Evolutionary conservation across 140 eudicot species (phyloP).

Genomic region (Ambrosia hybrid): DNA sequence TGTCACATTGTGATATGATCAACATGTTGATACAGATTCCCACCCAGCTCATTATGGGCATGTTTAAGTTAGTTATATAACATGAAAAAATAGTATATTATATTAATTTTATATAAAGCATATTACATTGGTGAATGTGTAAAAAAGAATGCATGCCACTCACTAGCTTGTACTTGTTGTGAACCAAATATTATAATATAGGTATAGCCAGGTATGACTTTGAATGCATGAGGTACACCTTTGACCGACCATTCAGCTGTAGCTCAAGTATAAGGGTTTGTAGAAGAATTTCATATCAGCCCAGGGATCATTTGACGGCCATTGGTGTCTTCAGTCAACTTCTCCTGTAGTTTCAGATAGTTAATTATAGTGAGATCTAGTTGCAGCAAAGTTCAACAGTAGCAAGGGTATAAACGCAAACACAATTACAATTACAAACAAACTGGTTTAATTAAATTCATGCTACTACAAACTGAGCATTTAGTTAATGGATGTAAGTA

Average conservation of each 20-base stretch:
- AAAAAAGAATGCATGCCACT: background rate
- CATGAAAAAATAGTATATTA: background rate
- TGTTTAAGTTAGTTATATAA: too few species aligned
- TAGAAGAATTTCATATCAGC: constrained; percentile 23
- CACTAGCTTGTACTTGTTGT: background rate
- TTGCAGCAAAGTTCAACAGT: background rate
- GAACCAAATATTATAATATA: background rate
- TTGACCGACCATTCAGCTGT: constrained; percentile 16
- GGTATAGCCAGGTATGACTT: constrained; percentile 6
- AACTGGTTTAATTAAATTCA: too few species aligned
- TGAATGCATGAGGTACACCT: constrained; percentile 12
- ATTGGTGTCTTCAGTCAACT: constrained; percentile 45
- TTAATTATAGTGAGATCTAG: background rate
- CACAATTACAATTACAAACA: background rate
- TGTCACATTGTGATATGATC: background rate
- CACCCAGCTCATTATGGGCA: background rate
- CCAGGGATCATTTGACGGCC: constrained; percentile 43
- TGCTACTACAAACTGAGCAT: too few species aligned
- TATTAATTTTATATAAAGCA: too few species aligned
- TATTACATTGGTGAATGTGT: background rate
- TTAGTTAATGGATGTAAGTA: background rate
- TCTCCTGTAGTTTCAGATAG: constrained; percentile 27
- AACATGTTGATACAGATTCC: background rate
- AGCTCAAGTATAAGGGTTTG: background rate
- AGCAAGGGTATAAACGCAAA: background rate